Conservation (phyloP, 2,329 filamentous ascomycete genomes). For the Cadophora luteo-olivacea region DNA sequence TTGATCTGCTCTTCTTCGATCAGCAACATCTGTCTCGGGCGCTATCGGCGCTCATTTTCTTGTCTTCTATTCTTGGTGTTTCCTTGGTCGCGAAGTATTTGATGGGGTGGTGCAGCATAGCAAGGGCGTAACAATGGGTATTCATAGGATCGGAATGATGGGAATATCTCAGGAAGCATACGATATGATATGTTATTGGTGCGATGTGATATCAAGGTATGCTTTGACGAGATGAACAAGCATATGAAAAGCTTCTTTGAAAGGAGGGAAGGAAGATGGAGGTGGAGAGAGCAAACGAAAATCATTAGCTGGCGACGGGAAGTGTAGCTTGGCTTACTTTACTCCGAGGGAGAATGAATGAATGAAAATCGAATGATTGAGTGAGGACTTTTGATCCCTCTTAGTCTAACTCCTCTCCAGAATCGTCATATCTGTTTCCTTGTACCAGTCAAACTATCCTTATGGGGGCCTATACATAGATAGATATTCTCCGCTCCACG, state of each 20-base stretch:
- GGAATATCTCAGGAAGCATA: background rate
- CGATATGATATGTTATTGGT: background rate
- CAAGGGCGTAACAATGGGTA: slow-evolving; percentile 19
- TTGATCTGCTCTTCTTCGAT: background rate
- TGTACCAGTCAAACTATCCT: too few species aligned
- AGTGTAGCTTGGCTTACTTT: background rate
- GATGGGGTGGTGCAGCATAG: slow-evolving; percentile 23
- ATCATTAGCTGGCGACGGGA: background rate
- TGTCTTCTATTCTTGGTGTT: background rate
- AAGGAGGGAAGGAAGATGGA: background rate
- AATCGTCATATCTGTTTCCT: too few species aligned
- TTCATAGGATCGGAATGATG: background rate
- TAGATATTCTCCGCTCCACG: too few species aligned
- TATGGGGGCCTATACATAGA: too few species aligned
- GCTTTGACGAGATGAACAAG: background rate
- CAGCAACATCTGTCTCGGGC: slow-evolving; percentile 11
- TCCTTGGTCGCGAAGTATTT: background rate
- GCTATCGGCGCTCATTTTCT: slow-evolving; percentile 10
- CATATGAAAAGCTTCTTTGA: background rate
- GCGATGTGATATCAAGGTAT: background rate
- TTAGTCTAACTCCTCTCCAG: background rate
- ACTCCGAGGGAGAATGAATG: background rate
- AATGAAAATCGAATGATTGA: background rate
- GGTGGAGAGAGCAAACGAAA: background rate
- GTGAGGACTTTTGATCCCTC: background rate